Conservation (phyloP, 805 yeast genomes). For the Scheffersomyces amazonensis region DNA sequence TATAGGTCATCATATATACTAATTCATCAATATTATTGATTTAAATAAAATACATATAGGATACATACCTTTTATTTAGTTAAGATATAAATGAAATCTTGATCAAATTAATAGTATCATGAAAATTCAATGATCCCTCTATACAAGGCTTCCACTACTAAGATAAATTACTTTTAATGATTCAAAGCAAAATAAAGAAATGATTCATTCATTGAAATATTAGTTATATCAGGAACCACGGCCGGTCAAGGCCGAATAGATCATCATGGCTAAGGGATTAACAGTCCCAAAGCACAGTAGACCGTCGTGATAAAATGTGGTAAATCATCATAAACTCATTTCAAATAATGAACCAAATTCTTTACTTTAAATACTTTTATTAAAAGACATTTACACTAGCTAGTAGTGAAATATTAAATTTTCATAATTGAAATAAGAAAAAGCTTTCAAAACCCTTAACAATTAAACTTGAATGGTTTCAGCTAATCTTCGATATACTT, state of each 20-base stretch:
- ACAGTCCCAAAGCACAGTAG: constrained; percentile 47
- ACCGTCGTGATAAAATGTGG: constrained; percentile 53
- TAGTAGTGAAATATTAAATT: constrained; percentile 1
- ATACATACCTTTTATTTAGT: too few relatives aligned
- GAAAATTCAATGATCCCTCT: constrained; percentile 1
- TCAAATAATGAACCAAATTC: not conserved
- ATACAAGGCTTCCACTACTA: not conserved
- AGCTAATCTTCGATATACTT: too few relatives aligned
- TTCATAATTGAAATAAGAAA: too few relatives aligned
- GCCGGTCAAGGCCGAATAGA: constrained; percentile 49
- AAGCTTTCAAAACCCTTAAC: too few relatives aligned
- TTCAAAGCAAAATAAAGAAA: not conserved
- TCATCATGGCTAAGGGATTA: constrained; percentile 45
- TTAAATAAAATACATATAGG: too few relatives aligned
- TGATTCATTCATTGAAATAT: not conserved
- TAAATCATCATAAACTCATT: constrained; percentile 43
- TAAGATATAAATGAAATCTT: too few relatives aligned
- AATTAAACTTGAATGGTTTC: too few relatives aligned
- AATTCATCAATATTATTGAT: too few relatives aligned
- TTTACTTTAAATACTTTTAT: not conserved
- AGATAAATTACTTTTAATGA: not conserved
- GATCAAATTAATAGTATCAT: not conserved
- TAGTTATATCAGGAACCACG: constrained; percentile 42
- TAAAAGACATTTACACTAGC: not conserved
- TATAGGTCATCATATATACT: too few relatives aligned